Base-by-base conservation (phyloP, 495 filamentous ascomycete genomes). In the Filosporella fistucella region DNA sequence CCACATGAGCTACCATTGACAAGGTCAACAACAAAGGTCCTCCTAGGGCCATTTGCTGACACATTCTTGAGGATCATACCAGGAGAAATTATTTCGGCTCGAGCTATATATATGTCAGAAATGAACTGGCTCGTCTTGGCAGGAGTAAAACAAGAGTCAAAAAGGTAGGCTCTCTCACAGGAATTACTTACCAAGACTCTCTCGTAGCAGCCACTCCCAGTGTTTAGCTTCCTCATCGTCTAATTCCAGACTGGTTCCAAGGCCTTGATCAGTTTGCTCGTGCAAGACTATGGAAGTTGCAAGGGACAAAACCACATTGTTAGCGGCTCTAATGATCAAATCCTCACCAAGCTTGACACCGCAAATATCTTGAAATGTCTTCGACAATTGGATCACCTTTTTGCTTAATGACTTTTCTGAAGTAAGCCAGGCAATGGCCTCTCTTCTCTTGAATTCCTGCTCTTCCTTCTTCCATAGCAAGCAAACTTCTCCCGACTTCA, bases 351-450 rank as follows among this genome's bases (percentile, higher is more conserved):
- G 62, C 35, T 80, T 82, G 57, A 86, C 75, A 29, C 71, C 75
- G 55, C 82, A 86, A 17, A 70, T 72, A 16, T 78, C 74, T 49
- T 85, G 80, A 39, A 89, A 77, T 17, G 71, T 70, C 42, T 81
- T 78, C 20, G 83, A 84, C 43, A 79, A 78, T 62, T 85, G 81
- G 4, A 82, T 70, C 21, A 84, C 70, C 21, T 77, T 69, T 45
- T 75, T 80, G 54, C 82, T 75, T 32, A 85, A 72, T 24, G 30
- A 37, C 51, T 77, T 81, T 49, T 86, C 81, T 3, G 72, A 52
- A 16, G 82, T 77, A 34, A 74, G 71, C 81, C 83, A 88, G 12
- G 80, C 77, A 45, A 85, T 76, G 5, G 81, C 85, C 37, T 78
- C 75, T 40, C 75, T 77, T 6, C 64, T 52, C 32, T 46, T 21